These are phyloP conservation scores for Thalassiosira gravida DNA, from an alignment of 352 stramenopile species.

Conservation along the genomic window DNA sequence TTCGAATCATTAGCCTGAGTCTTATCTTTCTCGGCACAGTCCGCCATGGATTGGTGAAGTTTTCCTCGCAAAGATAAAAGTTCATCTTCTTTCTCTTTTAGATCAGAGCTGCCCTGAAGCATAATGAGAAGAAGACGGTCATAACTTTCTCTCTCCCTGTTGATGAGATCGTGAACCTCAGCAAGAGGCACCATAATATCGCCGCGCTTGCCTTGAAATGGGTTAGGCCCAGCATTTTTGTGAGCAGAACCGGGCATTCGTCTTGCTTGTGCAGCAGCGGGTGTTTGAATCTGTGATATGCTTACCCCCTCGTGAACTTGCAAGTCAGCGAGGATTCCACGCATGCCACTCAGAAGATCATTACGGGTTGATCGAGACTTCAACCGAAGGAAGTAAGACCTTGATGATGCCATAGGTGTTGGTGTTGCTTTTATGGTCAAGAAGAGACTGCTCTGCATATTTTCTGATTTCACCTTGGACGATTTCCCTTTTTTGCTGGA, in stretches of 20 bases:
- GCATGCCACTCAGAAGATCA: slow-evolving; percentile 78
- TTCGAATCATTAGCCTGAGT: slow-evolving; percentile 87
- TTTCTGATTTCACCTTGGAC: slow-evolving; percentile 74
- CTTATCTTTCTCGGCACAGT: slow-evolving; percentile 81
- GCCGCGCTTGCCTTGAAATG: slow-evolving; percentile 44
- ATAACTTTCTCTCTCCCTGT: slow-evolving; percentile 83
- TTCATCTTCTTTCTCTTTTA: slow-evolving; percentile 87
- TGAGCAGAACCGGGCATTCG: slow-evolving; percentile 52
- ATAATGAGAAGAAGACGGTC: slow-evolving; percentile 84
- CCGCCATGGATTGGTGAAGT: slow-evolving; percentile 71
- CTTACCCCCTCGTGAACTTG: slow-evolving; percentile 85
- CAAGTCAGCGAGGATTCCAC: slow-evolving; percentile 82
- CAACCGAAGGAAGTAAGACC: slow-evolving; percentile 83
- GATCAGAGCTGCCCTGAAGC: slow-evolving; percentile 79
- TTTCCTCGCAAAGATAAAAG: slow-evolving; percentile 70
- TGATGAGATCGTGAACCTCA: slow-evolving; percentile 84
- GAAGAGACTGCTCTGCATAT: slow-evolving; percentile 83
- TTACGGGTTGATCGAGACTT: slow-evolving; percentile 82
- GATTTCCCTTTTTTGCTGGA: slow-evolving; percentile 70
- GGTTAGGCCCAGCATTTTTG: slow-evolving; percentile 53
- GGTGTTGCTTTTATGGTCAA: slow-evolving; percentile 83
- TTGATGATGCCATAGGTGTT: slow-evolving; percentile 74
- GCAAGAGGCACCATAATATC: slow-evolving; percentile 82
- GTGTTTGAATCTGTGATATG: slow-evolving; percentile 72
- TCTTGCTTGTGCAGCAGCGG: slow-evolving; percentile 50